phyloP scores from a whole-genome alignment of 305 asterid species.

The Rubia balearica region DNA sequence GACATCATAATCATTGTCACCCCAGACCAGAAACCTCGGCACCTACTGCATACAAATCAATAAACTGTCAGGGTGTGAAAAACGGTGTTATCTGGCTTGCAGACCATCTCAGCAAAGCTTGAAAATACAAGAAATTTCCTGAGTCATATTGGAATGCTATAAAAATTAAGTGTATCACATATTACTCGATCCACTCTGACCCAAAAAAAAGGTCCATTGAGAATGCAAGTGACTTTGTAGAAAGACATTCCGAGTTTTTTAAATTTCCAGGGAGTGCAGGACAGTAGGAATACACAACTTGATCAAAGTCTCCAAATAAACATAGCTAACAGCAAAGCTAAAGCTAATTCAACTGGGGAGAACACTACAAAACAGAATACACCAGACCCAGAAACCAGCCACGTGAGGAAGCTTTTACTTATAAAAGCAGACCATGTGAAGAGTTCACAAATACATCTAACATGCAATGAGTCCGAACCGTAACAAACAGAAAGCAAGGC shows the following conservation, averaged over 20 bases:
- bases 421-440: background rate
- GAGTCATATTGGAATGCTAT: background rate
- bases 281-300: background rate
- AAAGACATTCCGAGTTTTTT: background rate
- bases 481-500: background rate
- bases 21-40: conserved; percentile 69
- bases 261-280: background rate
- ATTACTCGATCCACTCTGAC: background rate
- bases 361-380: background rate
- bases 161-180: background rate
- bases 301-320: background rate
- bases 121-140: background rate
- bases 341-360: background rate
- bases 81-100: background rate
- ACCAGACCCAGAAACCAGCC: background rate
- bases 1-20: conserved; percentile 50
- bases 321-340: background rate
- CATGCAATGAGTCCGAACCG: background rate
- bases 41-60: conserved; percentile 46
- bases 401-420: background rate
- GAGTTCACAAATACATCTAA: background rate
- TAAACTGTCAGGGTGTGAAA: background rate
- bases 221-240: background rate
- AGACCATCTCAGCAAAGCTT: background rate
- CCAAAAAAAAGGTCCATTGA: background rate